These are phyloP conservation scores for Tanacetum coccineum DNA, from an alignment of 129 eudicot species.

Conservation along the genomic window DNA sequence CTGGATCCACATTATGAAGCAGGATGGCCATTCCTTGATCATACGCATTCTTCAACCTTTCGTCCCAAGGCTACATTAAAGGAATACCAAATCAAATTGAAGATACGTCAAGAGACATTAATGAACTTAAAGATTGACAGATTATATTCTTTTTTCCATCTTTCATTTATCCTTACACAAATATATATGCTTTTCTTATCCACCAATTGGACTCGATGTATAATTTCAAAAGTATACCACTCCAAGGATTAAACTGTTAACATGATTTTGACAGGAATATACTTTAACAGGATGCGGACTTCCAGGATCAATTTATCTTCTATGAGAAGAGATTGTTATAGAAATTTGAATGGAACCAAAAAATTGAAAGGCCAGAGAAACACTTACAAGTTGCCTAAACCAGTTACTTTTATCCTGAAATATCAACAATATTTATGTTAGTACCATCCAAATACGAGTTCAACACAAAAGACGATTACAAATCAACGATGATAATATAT, in stretches of 20 bases:
- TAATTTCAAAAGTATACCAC: too few relatives aligned
- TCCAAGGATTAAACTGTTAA: too few relatives aligned
- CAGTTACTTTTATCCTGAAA: conserved; percentile 50
- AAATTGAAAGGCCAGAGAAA: background rate
- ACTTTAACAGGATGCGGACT: background rate
- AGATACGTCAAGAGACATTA: background rate
- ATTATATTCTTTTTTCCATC: too few relatives aligned
- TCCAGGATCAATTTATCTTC: background rate
- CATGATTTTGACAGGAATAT: too few relatives aligned
- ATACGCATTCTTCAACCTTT: conserved; percentile 45
- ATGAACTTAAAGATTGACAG: too few relatives aligned
- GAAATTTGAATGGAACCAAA: background rate
- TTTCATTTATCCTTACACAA: too few relatives aligned
- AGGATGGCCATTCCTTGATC: conserved; percentile 55
- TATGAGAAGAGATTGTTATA: background rate
- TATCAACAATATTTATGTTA: conserved; percentile 7
- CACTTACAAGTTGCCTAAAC: conserved; percentile 52
- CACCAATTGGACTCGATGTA: too few relatives aligned
- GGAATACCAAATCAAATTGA: conserved; percentile 7
- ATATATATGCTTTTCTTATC: too few relatives aligned
- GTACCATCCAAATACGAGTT: conserved; percentile 10
- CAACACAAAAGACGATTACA: background rate
- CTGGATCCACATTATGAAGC: conserved; percentile 70
- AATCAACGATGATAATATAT: conserved; percentile 15
- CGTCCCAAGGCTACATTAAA: conserved; percentile 60